Base-by-base conservation (phyloP, 495 filamentous ascomycete species). In the Amniculicola lignicola region DNA sequence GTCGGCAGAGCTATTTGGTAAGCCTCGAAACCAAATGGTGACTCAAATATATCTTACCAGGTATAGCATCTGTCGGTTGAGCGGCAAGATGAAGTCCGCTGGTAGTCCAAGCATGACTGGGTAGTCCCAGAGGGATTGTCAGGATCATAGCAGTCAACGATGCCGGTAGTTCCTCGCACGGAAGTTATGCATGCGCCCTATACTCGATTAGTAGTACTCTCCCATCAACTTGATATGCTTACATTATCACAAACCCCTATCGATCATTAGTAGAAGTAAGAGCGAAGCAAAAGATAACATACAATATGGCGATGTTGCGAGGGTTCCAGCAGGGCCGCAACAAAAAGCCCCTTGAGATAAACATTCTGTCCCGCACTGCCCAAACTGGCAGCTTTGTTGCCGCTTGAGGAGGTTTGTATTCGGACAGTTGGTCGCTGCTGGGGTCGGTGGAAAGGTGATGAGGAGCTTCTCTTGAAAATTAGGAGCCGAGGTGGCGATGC, bases 171-270 rank as follows among this genome's bases (percentile, higher is more conserved):
- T 4, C 57, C 57, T 14, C 57, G 40, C 4, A 60, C 49, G 12
- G 35, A 44, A 0, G 57, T 60, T 21, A 60, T 54, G 27, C 57
- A 60, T n/a, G 57, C 57, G 11, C 57, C 57, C 55, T 59, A 27
- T 16, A 33, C 15, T 24, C 4, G 15, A 44, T 33, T 33, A 7
- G n/a, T 7, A 7, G n/a, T n/a, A 33, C 29, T 7, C 7, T 33
- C n/a, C 29, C 29, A 33, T 7, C 29, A 33, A n/a, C 29, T n/a
- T n/a, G n/a, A n/a, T n/a, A n/a, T n/a, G 7, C 48, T 23, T 14
- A 59, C 55, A 43, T 60, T 60, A 36, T 60, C 57, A 19, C 57
- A 60, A 27, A 60, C 50, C 57, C 57, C 46, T 52, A 12, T 22
- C 50, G 6, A 21, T 48, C 14, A 6, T 48, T 37, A 49, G 48